Percentiles rank a stretch among this genome's conserved stretches.
phyloP scores from a whole-genome alignment of 768 basidiomycete genomes.

The Dacryopinax primogenitus region DNA sequence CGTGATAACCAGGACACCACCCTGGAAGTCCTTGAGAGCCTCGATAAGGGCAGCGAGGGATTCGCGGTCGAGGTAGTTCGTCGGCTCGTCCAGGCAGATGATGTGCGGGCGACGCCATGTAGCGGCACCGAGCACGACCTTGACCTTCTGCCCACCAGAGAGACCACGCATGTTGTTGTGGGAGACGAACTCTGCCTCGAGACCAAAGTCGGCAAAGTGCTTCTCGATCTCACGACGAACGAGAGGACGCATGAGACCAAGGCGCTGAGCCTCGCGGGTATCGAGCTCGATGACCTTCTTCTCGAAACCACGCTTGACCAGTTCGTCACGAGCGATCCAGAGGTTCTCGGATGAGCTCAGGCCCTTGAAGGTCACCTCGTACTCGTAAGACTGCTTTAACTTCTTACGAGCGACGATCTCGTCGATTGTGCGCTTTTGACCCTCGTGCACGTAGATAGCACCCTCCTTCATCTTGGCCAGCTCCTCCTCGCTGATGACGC shows the following conservation, averaged over 20 bases:
- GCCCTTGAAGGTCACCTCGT: conserved; percentile 91
- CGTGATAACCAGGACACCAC: conserved; percentile 94
- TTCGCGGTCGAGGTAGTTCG: conserved; percentile 99
- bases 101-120: conserved; percentile 98
- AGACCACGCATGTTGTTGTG: conserved; percentile 99
- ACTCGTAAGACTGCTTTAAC: conserved; percentile 98
- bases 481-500: conserved; percentile 79
- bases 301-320: conserved; percentile 96
- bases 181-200: conserved; percentile 96
- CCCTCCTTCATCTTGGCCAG: conserved; percentile 95
- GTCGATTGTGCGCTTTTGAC: conserved; percentile 88
- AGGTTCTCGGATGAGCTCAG: conserved; percentile 95
- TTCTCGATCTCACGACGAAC: conserved; percentile 98
- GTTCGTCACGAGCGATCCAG: conserved; percentile 92
- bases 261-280: conserved; percentile 91
- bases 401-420: conserved; percentile 88
- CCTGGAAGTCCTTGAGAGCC: conserved; percentile 94
- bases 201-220: conserved; percentile 98
- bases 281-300: conserved; percentile 99
- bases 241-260: conserved; percentile 87
- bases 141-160: conserved; percentile 97
- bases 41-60: conserved; percentile 97
- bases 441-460: conserved; percentile 69
- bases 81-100: conserved; percentile 94
- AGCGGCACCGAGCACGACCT: conserved; percentile 95